These are phyloP conservation scores for Globisporangium acanthophoron DNA, from an alignment of 352 stramenopile genomes.

Conservation along the genomic window DNA sequence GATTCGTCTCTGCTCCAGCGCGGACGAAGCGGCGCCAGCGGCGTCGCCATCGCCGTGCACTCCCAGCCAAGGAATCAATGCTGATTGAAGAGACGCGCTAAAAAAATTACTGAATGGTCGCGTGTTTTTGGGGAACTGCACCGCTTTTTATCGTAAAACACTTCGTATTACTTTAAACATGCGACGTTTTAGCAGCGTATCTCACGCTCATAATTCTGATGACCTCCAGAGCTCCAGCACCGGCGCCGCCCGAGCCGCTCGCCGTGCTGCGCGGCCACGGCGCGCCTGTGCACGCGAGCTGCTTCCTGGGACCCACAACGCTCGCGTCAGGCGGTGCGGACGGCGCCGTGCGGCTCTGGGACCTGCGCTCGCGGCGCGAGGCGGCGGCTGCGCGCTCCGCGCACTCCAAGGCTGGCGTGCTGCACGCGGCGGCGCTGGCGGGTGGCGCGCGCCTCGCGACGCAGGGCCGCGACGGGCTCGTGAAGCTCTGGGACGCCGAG, in stretches of 20 bases:
- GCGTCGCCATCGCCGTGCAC: too few relatives aligned
- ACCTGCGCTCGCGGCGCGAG: slow-evolving; percentile 56
- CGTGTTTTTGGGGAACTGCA: too few relatives aligned
- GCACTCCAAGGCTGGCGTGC: slow-evolving; percentile 75
- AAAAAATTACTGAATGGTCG: too few relatives aligned
- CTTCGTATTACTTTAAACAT: too few relatives aligned
- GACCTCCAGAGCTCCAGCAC: neutral
- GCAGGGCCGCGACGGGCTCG: slow-evolving; percentile 65
- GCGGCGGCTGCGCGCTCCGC: slow-evolving; percentile 20
- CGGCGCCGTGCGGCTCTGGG: slow-evolving; percentile 69
- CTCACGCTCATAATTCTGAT: neutral
- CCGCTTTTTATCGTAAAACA: too few relatives aligned
- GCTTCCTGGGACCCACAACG: slow-evolving; percentile 32
- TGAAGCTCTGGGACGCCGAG: slow-evolving; percentile 57
- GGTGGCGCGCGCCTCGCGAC: slow-evolving; percentile 33
- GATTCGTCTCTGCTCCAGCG: too few relatives aligned
- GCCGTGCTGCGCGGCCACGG: slow-evolving; percentile 64
- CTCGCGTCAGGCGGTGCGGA: slow-evolving; percentile 56
- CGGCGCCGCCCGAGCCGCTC: slow-evolving; percentile 36
- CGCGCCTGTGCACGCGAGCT: slow-evolving; percentile 49
- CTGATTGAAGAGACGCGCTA: too few relatives aligned
- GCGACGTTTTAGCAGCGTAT: too few relatives aligned
- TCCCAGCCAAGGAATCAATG: too few relatives aligned
- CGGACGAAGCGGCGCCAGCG: too few relatives aligned
- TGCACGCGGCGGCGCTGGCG: slow-evolving; percentile 29